Evolutionary conservation across 345 rosid genomes (phyloP).

Genomic region (Brassica nigra): DNA sequence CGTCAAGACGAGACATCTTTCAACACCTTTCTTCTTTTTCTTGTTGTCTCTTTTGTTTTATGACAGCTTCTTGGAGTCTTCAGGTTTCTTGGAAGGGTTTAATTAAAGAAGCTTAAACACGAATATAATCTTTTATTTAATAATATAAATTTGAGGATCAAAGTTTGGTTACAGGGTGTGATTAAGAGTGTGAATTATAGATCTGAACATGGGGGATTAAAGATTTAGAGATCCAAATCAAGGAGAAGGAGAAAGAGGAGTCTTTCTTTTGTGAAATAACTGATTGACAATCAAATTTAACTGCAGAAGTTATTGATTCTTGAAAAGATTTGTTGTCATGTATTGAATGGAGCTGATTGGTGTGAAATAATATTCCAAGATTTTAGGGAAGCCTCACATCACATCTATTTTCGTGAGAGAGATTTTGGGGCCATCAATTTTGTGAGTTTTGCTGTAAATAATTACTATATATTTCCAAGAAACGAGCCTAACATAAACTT

Average conservation of each 20-base stretch:
- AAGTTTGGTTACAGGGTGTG: constrained; percentile 33
- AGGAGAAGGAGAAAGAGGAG: constrained; percentile 20
- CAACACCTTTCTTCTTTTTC: constrained; percentile 11
- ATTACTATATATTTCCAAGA: constrained; percentile 9
- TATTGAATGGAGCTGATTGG: constrained; percentile 27
- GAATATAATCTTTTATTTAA: constrained; percentile 12
- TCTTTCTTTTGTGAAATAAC: constrained; percentile 3
- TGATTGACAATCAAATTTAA: constrained; percentile 7
- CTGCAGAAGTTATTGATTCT: constrained; percentile 12
- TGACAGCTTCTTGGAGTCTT: constrained; percentile 47
- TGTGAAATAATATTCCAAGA: constrained; percentile 32
- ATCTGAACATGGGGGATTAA: constrained; percentile 29
- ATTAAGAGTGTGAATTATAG: not conserved
- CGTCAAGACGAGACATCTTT: constrained; percentile 71
- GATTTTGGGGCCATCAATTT: constrained; percentile 38
- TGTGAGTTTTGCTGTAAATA: not conserved
- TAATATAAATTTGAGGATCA: constrained; percentile 23
- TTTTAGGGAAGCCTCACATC: constrained; percentile 35
- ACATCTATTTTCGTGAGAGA: constrained; percentile 33
- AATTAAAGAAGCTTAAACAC: constrained; percentile 32
- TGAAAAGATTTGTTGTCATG: constrained; percentile 6
- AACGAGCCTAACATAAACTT: constrained; percentile 19
- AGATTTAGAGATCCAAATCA: constrained; percentile 36
- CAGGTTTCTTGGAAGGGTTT: constrained; percentile 53
- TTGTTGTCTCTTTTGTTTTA: not conserved